A percentile compares a stretch with the other conserved stretches of the same genome.
Evolutionary conservation across 1,139 yeast genomes (phyloP).

Genomic region (Blastobotrys capitulatus): DNA sequence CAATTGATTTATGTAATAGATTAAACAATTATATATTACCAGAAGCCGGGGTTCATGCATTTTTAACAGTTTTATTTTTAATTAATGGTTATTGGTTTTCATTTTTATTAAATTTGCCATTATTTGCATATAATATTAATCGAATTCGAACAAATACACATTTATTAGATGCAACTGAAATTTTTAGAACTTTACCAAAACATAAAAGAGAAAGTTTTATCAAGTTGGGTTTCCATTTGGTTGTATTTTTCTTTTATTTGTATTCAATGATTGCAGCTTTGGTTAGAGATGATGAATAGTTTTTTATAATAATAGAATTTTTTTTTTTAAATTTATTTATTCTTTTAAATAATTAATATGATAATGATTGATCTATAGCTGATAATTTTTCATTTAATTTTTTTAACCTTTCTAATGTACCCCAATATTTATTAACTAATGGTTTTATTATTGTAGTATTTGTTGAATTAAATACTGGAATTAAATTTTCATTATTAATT

Average conservation of each 20-base stretch:
- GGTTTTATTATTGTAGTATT: slow-evolving; percentile 15
- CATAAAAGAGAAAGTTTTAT: slow-evolving; percentile 90
- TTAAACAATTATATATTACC: slow-evolving; percentile 87
- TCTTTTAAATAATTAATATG: background rate
- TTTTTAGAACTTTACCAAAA: slow-evolving; percentile 86
- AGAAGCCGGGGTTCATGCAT: slow-evolving; percentile 81
- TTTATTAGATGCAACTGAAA: slow-evolving; percentile 94
- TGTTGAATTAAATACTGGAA: slow-evolving; percentile 3
- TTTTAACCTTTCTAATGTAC: slow-evolving; percentile 12
- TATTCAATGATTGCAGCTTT: slow-evolving; percentile 96
- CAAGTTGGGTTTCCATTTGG: slow-evolving; percentile 85
- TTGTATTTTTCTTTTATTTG: slow-evolving; percentile 91
- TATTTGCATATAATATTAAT: slow-evolving; percentile 51
- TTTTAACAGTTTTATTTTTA: slow-evolving; percentile 64
- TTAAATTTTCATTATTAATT: slow-evolving; percentile 1
- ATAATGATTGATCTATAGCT: slow-evolving; percentile 1
- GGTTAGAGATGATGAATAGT: slow-evolving; percentile 51
- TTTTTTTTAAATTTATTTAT: background rate
- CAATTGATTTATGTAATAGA: slow-evolving; percentile 91
- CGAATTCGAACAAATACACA: slow-evolving; percentile 46
- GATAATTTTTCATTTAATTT: slow-evolving; percentile 9
- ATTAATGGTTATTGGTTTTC: slow-evolving; percentile 93
- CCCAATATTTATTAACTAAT: slow-evolving; percentile 13
- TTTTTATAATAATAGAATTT: background rate
- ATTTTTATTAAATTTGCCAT: slow-evolving; percentile 78